Base-by-base conservation (phyloP, 1,139 yeast genomes). In the Kodamaea arcana region DNA sequence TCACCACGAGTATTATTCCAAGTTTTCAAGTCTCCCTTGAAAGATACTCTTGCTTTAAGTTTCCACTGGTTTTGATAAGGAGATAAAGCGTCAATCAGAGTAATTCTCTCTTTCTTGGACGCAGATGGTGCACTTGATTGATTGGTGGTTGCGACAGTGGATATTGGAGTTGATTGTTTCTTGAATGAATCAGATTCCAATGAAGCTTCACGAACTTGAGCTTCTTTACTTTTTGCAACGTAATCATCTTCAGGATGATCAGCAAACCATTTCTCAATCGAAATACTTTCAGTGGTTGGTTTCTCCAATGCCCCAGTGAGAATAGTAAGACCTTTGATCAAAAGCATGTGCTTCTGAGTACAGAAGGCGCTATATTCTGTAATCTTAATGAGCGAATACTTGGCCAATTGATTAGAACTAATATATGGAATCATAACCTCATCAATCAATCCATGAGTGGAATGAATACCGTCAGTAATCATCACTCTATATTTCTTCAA, bases 21-120 rank as follows among this genome's bases (percentile, higher is more conserved):
- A 27, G 84, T 83, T 60, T 88, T 82, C 49, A 92, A 72, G 43
- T 88, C 97, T 36, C 94, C 80, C 58, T 92, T 92, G 58, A 74
- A 80, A 1, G 94, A 80, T 17, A 90, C 94, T 52, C 97, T 79
- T 1, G 94, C 98, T 51, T 86, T 87, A 51, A 92, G 85, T 4
- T 90, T 82, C 97, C 97, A 94, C 39, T 74, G 73, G 54, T 81
- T 83, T 56, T 84, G 94, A 58, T 86, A 92, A 9, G 98, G 97
- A 8, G 97, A 86, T 37, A 94, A 67, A 40, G 82, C 84, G 54
- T 87, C 97, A 47, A 92, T 87, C 4, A 94, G 84, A 45, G 78
- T 77, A 32, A 83, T 65, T 31, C 60, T 52, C 4, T 52, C 53
- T 21, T 33, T 35, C 15, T 37, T 35, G 6, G 36, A 36, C 33